Evolutionary conservation across 176 grass and related monocot species (phyloP).

Genomic region (Avena sativa): DNA sequence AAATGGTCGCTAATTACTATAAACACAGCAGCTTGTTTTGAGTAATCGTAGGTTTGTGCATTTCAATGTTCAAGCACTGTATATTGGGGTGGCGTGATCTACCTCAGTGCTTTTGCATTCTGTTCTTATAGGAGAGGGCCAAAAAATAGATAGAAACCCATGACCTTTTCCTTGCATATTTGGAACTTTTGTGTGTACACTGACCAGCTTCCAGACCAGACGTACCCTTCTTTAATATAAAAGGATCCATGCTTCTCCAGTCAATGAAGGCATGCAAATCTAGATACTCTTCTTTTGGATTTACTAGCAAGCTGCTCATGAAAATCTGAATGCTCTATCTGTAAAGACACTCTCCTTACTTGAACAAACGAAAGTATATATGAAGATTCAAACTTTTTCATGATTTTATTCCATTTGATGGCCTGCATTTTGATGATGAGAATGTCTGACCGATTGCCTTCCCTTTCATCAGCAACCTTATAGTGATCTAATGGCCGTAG

Average conservation of each 20-base stretch:
- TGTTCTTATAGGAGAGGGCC: neutral
- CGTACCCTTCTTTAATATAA: neutral
- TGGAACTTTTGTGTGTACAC: neutral
- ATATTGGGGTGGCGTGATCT: neutral
- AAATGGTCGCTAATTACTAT: neutral
- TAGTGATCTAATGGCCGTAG: neutral
- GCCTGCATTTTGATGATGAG: constrained; percentile 12
- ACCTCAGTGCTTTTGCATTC: neutral
- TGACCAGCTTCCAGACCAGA: neutral
- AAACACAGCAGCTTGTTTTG: neutral
- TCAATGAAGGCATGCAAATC: neutral
- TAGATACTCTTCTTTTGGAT: constrained; percentile 27
- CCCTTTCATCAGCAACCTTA: constrained; percentile 26
- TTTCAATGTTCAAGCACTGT: neutral
- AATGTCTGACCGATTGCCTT: neutral
- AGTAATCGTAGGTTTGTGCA: neutral
- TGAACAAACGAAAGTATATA: neutral
- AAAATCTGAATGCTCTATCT: constrained; percentile 9
- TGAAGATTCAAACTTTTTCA: neutral
- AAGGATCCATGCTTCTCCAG: neutral
- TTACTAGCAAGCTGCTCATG: constrained; percentile 11
- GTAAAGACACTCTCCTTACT: neutral
- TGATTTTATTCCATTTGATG: neutral
- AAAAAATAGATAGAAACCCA: neutral
- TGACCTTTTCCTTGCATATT: neutral